phyloP scores from a whole-genome alignment of 2,329 filamentous ascomycete genomes.

The Diplodia intermedia region DNA sequence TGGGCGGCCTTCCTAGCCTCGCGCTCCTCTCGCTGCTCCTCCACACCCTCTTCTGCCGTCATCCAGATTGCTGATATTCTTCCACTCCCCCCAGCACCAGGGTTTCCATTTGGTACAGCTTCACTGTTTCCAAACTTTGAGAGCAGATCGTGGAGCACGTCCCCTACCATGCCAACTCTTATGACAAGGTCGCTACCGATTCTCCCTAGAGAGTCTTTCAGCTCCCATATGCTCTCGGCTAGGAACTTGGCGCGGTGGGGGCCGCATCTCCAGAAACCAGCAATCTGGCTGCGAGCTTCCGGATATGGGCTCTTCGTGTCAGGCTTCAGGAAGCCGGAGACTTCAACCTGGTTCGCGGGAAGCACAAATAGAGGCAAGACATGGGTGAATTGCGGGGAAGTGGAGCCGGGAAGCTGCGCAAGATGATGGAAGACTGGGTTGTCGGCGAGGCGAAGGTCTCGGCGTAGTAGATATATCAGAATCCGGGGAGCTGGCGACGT shows the following conservation, averaged over 20 bases:
- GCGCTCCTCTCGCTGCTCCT: slow-evolving; percentile 71
- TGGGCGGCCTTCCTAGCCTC: slow-evolving; percentile 62
- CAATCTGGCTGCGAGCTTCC: slow-evolving; percentile 69
- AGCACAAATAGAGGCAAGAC: slow-evolving; percentile 75
- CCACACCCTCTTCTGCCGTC: slow-evolving; percentile 71
- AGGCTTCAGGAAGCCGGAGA: slow-evolving; percentile 71
- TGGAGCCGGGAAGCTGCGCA: slow-evolving; percentile 47
- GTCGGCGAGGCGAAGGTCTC: slow-evolving; percentile 75
- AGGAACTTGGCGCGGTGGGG: slow-evolving; percentile 75
- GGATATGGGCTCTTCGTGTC: slow-evolving; percentile 67
- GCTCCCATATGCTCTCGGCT: slow-evolving; percentile 74
- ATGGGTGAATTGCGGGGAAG: slow-evolving; percentile 60
- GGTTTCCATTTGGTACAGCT: background rate
- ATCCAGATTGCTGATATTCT: slow-evolving; percentile 65
- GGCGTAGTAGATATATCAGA: slow-evolving; percentile 73
- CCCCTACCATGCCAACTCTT: slow-evolving; percentile 66
- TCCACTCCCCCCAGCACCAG: slow-evolving; percentile 34
- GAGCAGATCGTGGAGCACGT: slow-evolving; percentile 67
- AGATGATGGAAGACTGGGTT: slow-evolving; percentile 73
- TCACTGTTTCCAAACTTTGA: slow-evolving; percentile 47
- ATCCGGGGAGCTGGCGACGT: slow-evolving; percentile 49
- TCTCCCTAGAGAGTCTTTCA: slow-evolving; percentile 68
- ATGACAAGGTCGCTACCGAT: slow-evolving; percentile 66
- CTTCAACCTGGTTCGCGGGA: slow-evolving; percentile 72
- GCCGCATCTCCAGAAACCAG: slow-evolving; percentile 75